A percentile compares a stretch with the other conserved stretches of the same genome.
These are phyloP conservation scores for Collybia nuda DNA, from an alignment of 768 basidiomycete genomes.

Conservation along the genomic window DNA sequence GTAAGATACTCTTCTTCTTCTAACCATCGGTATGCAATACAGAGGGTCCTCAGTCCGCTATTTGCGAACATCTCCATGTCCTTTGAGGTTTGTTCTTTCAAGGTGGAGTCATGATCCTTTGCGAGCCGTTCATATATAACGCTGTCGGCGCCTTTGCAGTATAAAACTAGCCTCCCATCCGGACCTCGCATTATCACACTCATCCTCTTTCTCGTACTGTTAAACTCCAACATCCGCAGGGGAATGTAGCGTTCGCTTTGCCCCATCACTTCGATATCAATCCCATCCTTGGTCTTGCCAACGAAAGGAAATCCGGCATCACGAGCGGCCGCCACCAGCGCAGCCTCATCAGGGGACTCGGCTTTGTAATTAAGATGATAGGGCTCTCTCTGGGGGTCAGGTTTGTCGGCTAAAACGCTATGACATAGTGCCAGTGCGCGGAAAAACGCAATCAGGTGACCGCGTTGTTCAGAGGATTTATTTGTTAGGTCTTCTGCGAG, in stretches of 20 bases:
- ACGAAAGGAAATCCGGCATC: constrained; percentile 94
- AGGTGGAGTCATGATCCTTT: constrained; percentile 65
- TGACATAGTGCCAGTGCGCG: constrained; percentile 95
- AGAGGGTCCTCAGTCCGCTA: constrained; percentile 86
- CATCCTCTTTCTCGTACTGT: constrained; percentile 93
- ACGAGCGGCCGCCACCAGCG: constrained; percentile 87
- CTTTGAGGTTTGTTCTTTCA: constrained; percentile 77
- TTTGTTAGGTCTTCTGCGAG: constrained; percentile 78
- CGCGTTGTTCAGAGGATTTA: constrained; percentile 55
- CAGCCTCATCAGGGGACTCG: constrained; percentile 94
- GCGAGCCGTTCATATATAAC: constrained; percentile 89
- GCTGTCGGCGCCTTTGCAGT: constrained; percentile 97
- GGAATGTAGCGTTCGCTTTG: constrained; percentile 79
- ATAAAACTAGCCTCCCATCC: constrained; percentile 78
- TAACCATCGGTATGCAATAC: constrained; percentile 80
- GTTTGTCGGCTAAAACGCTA: constrained; percentile 80
- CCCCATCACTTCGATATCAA: constrained; percentile 93
- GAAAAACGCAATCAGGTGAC: constrained; percentile 81
- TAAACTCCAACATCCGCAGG: constrained; percentile 89
- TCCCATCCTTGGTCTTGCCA: constrained; percentile 62
- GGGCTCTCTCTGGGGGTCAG: constrained; percentile 61
- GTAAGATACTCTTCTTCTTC: constrained; percentile 79
- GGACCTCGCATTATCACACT: constrained; percentile 86
- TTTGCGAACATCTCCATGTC: constrained; percentile 97
- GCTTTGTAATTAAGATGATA: constrained; percentile 86